A percentile compares a stretch with the other conserved stretches of the same genome.
Conservation (phyloP, 1,284 basidiomycete genomes). For the Leccinum subrobustum region DNA sequence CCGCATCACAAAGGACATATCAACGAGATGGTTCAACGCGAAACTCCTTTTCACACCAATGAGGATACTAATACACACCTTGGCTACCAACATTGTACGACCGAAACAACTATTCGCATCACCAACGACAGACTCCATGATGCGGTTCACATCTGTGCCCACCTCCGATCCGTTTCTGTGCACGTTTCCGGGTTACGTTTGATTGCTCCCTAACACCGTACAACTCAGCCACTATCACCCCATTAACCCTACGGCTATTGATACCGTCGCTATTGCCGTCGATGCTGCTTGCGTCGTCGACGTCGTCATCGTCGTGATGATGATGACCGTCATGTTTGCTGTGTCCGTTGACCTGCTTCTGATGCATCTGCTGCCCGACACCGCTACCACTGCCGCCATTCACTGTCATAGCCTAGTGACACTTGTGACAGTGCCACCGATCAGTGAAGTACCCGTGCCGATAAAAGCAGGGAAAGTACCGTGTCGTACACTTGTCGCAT, state of each 20-base stretch:
- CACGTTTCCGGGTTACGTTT: too few relatives aligned
- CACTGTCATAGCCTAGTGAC: conserved; percentile 39
- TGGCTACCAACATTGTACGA: too few relatives aligned
- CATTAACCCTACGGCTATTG: neutral
- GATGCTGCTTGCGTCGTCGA: neutral
- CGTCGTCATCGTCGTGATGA: neutral
- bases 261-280: neutral
- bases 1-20: too few relatives aligned
- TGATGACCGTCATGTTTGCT: neutral
- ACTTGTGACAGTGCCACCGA: conserved; percentile 56
- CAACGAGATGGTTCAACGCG: too few relatives aligned
- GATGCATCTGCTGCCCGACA: neutral
- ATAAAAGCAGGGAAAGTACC: conserved; percentile 43
- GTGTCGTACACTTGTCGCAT: conserved; percentile 38
- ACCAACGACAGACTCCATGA: too few relatives aligned
- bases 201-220: too few relatives aligned
- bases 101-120: too few relatives aligned
- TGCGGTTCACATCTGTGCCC: too few relatives aligned
- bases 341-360: neutral
- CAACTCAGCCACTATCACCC: neutral
- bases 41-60: too few relatives aligned
- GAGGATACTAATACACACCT: too few relatives aligned
- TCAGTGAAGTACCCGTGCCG: conserved; percentile 22
- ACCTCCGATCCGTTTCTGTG: too few relatives aligned
- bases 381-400: neutral